Conservation (phyloP, 805 yeast genomes). For the Torulaspora microellipsoides region DNA sequence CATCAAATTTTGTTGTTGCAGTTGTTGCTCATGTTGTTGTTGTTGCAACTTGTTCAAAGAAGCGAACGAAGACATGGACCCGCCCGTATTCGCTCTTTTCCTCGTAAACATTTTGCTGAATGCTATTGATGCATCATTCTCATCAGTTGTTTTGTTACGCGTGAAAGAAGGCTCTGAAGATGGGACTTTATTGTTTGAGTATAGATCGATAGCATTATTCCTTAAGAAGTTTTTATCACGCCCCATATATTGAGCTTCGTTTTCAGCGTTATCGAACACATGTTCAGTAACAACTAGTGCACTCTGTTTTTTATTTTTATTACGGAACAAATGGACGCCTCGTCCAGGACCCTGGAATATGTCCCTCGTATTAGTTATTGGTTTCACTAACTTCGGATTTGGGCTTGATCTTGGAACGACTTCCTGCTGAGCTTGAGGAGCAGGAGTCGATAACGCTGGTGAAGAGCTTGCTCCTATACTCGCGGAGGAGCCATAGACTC, state of each 20-base stretch:
- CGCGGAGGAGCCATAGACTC: constrained; percentile 9
- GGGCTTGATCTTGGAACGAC: constrained; percentile 25
- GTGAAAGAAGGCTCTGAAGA: constrained; percentile 3
- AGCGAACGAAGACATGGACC: constrained; percentile 28
- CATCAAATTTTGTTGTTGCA: constrained; percentile 1
- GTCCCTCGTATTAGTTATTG: constrained; percentile 2
- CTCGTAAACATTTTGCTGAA: constrained; percentile 34
- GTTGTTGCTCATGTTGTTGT: constrained; percentile 3
- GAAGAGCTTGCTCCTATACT: constrained; percentile 2
- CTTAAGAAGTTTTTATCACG: not conserved
- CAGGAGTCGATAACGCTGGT: constrained; percentile 1
- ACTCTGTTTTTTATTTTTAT: not conserved
- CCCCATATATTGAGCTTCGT: constrained; percentile 2
- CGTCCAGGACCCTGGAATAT: constrained; percentile 2
- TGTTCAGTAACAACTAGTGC: not conserved
- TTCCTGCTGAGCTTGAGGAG: constrained; percentile 10
- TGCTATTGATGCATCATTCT: constrained; percentile 36
- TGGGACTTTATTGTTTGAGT: not conserved
- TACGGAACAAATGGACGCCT: constrained; percentile 2
- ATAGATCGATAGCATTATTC: not conserved
- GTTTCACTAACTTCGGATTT: constrained; percentile 16
- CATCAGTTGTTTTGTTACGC: constrained; percentile 19
- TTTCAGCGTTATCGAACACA: constrained; percentile 10
- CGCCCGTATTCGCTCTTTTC: constrained; percentile 31
- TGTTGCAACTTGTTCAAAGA: constrained; percentile 16